Conservation (phyloP, 2,329 filamentous ascomycete genomes). For the Neopestalotiopsis sp. region DNA sequence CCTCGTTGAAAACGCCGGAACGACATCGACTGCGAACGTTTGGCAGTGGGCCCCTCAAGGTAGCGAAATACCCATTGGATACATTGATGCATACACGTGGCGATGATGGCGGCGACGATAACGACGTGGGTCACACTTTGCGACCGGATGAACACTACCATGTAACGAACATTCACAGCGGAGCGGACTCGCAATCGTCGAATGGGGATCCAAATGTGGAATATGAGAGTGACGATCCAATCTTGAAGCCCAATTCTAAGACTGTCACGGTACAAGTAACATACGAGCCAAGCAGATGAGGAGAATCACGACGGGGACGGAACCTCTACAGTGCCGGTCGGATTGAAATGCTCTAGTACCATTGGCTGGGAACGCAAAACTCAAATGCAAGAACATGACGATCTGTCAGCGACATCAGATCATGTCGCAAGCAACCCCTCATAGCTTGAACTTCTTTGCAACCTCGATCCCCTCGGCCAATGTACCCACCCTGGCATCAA, state of each 20-base stretch:
- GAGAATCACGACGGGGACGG: too few species aligned
- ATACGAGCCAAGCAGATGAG: neutral
- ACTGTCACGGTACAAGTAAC: constrained; percentile 11
- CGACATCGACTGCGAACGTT: constrained; percentile 17
- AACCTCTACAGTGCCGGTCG: too few species aligned
- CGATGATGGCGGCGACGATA: neutral
- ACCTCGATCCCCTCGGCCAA: constrained; percentile 80
- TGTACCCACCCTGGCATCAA: constrained; percentile 80
- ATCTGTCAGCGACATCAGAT: neutral
- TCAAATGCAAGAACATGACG: too few species aligned
- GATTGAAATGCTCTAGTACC: too few species aligned
- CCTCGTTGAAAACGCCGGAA: neutral
- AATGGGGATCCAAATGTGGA: neutral
- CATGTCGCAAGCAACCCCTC: neutral
- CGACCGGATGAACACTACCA: constrained; percentile 1
- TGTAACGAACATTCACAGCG: neutral
- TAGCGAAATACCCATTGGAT: neutral
- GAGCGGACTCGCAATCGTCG: neutral
- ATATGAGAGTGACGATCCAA: constrained; percentile 14
- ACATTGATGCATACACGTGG: constrained; percentile 16
- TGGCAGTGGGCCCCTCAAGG: constrained; percentile 1
- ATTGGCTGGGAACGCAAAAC: too few species aligned
- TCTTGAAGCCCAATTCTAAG: constrained; percentile 2
- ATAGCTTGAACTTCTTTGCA: constrained; percentile 62
- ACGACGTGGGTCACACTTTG: neutral